Conservation (phyloP, 139 green algal species). For the Zygnema cylindricum region DNA sequence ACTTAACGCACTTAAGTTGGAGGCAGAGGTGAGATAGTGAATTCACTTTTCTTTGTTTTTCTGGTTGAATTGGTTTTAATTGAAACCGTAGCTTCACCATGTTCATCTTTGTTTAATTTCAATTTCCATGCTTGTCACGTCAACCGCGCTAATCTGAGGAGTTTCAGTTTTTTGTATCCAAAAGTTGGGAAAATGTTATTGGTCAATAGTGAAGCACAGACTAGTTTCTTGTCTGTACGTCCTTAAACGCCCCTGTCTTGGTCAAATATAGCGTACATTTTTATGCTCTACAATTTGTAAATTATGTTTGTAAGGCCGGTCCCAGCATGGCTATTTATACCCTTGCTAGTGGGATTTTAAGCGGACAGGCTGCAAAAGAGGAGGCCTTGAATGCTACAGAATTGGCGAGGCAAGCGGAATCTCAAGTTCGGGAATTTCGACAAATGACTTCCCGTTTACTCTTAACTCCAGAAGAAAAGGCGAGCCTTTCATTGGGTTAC, state of each 20-base stretch:
- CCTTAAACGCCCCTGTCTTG: too few relatives aligned
- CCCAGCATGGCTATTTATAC: not conserved
- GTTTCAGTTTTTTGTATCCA: not conserved
- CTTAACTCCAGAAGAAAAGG: slow-evolving; percentile 42
- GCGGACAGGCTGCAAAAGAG: slow-evolving; percentile 35
- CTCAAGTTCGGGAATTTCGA: slow-evolving; percentile 35
- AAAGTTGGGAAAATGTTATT: too few relatives aligned
- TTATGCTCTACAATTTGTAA: too few relatives aligned
- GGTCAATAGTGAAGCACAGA: too few relatives aligned
- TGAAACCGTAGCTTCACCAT: too few relatives aligned
- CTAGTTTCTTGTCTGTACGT: too few relatives aligned
- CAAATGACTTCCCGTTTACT: slow-evolving; percentile 15
- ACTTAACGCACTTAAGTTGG: slow-evolving; percentile 41
- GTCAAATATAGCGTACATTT: too few relatives aligned
- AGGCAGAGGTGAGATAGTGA: slow-evolving; percentile 30
- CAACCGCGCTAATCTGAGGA: not conserved
- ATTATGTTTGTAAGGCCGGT: too few relatives aligned
- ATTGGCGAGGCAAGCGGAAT: slow-evolving; percentile 13
- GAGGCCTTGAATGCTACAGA: slow-evolving; percentile 39
- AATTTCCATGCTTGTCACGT: not conserved
- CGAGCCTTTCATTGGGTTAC: slow-evolving; percentile 1
- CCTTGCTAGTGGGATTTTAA: too few relatives aligned
- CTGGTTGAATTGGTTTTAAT: too few relatives aligned
- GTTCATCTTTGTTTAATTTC: too few relatives aligned
- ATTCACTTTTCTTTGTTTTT: not conserved